Evolutionary conservation across 208 protist species (phyloP), one percentile per base, ranked within the genome.

Genomic region (Leptomonas seymouri): DNA sequence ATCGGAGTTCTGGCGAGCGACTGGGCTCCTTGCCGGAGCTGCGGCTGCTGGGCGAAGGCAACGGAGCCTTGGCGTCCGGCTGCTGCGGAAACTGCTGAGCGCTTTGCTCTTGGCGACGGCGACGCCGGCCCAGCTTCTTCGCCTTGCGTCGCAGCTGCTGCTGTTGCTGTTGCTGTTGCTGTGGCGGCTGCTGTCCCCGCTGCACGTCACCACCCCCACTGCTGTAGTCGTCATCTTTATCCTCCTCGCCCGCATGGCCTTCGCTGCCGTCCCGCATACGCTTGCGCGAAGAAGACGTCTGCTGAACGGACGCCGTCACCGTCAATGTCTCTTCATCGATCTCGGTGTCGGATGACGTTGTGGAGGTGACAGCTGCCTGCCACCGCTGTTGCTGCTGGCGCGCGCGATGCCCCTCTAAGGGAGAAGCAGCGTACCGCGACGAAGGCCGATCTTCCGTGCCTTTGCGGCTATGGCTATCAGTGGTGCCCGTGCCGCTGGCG

Each of bases 121-220:
- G 55, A 12, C 71, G 71, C 4, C 63, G 54, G 23, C 71, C 71
- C 3, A 51, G 48, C 44, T 67, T 72, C 58, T 78, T 76, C 9
- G 46, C 31, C 48, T 76, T 76, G 21, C 71, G 51, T 7, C 50
- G 63, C 27, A 54, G 42, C 55, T 2, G 21, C 28, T 51, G 58
- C 34, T 3, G 34, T 25, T 49, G 58, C 44, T 49, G 45, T 25
- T n/a, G 58, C 34, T 3, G 34, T 12, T 3, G 34, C 34, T 3
- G 34, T 3, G 34, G 34, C 34, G 34, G 34, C 9, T 3, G n/a
- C n/a, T 9, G 34, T 39, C 34, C 7, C 9, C 34, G 34, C n/a
- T 39, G 7, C 9, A 9, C 34, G 34, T 39, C 34, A 9, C 34
- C 34, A 9, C 9, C 34, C 34, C 7, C 34, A 39, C 34, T 9